Evolutionary conservation across 768 basidiomycete genomes (phyloP), one percentile per base, ranked within the genome.

Genomic region (Floccularia luteovirens): DNA sequence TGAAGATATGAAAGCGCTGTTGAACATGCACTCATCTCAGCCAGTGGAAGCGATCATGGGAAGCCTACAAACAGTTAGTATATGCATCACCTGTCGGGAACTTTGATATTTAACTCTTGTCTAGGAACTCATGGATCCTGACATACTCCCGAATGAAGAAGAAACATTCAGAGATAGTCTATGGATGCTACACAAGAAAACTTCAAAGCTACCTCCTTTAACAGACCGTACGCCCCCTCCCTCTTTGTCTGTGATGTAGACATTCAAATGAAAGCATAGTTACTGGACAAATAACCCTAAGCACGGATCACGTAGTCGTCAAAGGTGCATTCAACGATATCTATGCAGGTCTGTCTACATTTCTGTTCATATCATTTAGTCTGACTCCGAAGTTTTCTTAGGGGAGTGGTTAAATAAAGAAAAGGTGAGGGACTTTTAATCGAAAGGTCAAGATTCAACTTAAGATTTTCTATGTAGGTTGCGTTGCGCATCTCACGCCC

Each of bases 351-450:
- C 31, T 24, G 54, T 36, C 7, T 6, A 19, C 6, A 7, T 7
- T 20, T 22, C 28, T 7, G 23, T 30, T 20, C n/a, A 19, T 38
- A 31, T 30, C 7, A 28, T 48, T 14, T 35, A 25, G 21, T 24
- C 11, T 41, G 4, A 38, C 20, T n/a, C n/a, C n/a, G 5, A 31
- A 35, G n/a, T 1, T 24, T 19, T 39, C 36, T n/a, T 24, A 63
- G 69, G 69, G 4, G 53, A 60, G 44, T 74, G 71, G 71, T 51
- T 67, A 14, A 61, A 61, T 24, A 52, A 58, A 39, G 62, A 66
- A 46, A 53, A 55, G 25, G 57, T 62, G 43, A 30, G 10, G 27
- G 27, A 30, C 16, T 4, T 10, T 13, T 38, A 17, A 20, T 24
- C 19, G 11, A 19, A 17, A 7, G 17, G 20, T 23, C 11, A 23